Percentiles rank a stretch among this genome's conserved stretches.
phyloP scores from a whole-genome alignment of 2,329 filamentous ascomycete species.

The Fusarium tanahbumbuense region DNA sequence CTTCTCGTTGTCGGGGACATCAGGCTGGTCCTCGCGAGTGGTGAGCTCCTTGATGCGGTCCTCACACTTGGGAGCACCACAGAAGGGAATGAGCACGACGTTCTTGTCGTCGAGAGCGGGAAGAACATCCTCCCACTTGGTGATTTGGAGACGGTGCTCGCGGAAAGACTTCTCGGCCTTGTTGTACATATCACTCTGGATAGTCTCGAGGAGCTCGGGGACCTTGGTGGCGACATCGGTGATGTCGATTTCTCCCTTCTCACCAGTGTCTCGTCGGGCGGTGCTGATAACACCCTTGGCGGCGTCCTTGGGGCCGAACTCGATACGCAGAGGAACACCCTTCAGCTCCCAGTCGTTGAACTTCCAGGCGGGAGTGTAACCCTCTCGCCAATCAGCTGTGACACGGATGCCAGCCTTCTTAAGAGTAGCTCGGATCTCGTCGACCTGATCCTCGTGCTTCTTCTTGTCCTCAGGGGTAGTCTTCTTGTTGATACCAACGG shows the following conservation, averaged over 20 bases:
- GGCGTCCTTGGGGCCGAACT: conserved; percentile 95
- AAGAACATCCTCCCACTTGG: conserved; percentile 90
- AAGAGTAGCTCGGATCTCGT: conserved; percentile 75
- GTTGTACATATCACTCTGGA: conserved; percentile 83
- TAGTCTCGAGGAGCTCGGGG: conserved; percentile 85
- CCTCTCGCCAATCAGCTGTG: conserved; percentile 86
- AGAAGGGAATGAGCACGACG: conserved; percentile 91
- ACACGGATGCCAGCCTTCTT: conserved; percentile 79
- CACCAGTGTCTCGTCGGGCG: conserved; percentile 86
- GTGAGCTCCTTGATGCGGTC: conserved; percentile 95
- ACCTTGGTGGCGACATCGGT: conserved; percentile 78
- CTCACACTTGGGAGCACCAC: conserved; percentile 83
- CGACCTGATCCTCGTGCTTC: conserved; percentile 79
- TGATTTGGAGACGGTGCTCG: conserved; percentile 82
- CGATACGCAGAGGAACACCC: conserved; percentile 91
- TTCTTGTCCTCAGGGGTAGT: conserved; percentile 82
- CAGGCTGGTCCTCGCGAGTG: conserved; percentile 73
- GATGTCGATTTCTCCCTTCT: conserved; percentile 84
- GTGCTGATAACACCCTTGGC: conserved; percentile 86
- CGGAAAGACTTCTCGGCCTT: conserved; percentile 83
- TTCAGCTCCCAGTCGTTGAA: conserved; percentile 99
- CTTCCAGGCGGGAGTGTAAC: conserved; percentile 95
- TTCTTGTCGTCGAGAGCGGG: conserved; percentile 93
- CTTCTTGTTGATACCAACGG: conserved; percentile 92
- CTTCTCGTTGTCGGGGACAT: conserved; percentile 64